Evolutionary conservation across 140 eudicot genomes (phyloP).

Genomic region (Erigeron philadelphicus): DNA sequence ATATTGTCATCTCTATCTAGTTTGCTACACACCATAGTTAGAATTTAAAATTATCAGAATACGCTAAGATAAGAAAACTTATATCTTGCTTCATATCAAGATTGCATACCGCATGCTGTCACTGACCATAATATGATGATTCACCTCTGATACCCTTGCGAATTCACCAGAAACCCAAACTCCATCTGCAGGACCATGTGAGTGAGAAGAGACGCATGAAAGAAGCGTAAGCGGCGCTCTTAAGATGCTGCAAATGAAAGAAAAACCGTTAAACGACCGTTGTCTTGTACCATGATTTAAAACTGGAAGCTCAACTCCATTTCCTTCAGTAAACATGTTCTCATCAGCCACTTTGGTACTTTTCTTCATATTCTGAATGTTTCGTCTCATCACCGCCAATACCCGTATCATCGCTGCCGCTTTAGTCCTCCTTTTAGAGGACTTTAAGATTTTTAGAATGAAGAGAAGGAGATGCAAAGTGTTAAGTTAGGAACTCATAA

Average conservation of each 20-base stretch:
- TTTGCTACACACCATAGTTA: constrained; percentile 24
- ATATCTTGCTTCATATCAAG: constrained; percentile 39
- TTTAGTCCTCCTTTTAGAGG: neutral
- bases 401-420: constrained; percentile 33
- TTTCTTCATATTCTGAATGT: constrained; percentile 37
- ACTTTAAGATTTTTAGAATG: no score
- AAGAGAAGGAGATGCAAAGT: no score
- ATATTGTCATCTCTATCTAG: constrained; percentile 28
- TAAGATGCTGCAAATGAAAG: constrained; percentile 39
- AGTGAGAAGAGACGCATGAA: constrained; percentile 40
- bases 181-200: constrained; percentile 37
- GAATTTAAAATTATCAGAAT: constrained; percentile 14
- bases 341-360: constrained; percentile 59
- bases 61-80: constrained; percentile 26
- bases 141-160: constrained; percentile 40
- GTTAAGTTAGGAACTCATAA: no score
- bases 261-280: constrained; percentile 30
- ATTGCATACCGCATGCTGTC: constrained; percentile 68
- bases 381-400: constrained; percentile 36
- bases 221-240: constrained; percentile 48
- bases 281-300: constrained; percentile 29
- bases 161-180: constrained; percentile 52
- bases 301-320: constrained; percentile 37
- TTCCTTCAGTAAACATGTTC: constrained; percentile 43
- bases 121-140: constrained; percentile 50